Percentiles rank a stretch among this genome's conserved stretches.
phyloP scores from a whole-genome alignment of 2,329 filamentous ascomycete genomes.

The Epicoccum nigrum region DNA sequence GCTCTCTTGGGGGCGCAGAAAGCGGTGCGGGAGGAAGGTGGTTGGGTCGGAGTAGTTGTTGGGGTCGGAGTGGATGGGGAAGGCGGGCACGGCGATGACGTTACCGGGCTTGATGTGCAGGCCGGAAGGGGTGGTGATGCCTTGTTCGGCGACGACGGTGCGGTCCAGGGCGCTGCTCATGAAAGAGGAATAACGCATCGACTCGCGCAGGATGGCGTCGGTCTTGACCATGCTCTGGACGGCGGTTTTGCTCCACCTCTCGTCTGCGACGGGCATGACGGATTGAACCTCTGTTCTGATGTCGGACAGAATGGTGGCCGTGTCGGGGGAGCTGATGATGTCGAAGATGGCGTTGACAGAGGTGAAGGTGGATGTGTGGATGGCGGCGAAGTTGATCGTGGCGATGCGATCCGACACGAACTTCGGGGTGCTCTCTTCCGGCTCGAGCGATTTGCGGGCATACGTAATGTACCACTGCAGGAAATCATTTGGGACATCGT shows the following conservation, averaged over 20 bases:
- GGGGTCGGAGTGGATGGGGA: not conserved
- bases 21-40: not conserved
- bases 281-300: not conserved
- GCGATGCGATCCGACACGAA: conserved; percentile 1
- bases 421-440: not conserved
- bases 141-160: no score
- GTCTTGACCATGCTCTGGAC: not conserved
- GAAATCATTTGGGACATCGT: conserved; percentile 3
- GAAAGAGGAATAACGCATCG: not conserved
- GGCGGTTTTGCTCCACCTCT: conserved; percentile 3
- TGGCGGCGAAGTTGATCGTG: conserved; percentile 1
- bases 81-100: not conserved
- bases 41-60: not conserved
- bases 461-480: conserved; percentile 1
- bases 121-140: not conserved
- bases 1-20: not conserved
- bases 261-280: not conserved
- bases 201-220: not conserved
- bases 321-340: conserved; percentile 2
- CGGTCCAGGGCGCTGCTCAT: not conserved
- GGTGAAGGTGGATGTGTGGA: conserved; percentile 2
- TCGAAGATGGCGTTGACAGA: not conserved
- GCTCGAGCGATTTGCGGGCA: not conserved
- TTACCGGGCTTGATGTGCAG: not conserved
- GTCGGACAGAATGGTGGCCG: not conserved